Evolutionary conservation across 1,284 basidiomycete genomes (phyloP), one percentile per base, ranked within the genome.

Genomic region (Cutaneotrichosporon cavernicola): DNA sequence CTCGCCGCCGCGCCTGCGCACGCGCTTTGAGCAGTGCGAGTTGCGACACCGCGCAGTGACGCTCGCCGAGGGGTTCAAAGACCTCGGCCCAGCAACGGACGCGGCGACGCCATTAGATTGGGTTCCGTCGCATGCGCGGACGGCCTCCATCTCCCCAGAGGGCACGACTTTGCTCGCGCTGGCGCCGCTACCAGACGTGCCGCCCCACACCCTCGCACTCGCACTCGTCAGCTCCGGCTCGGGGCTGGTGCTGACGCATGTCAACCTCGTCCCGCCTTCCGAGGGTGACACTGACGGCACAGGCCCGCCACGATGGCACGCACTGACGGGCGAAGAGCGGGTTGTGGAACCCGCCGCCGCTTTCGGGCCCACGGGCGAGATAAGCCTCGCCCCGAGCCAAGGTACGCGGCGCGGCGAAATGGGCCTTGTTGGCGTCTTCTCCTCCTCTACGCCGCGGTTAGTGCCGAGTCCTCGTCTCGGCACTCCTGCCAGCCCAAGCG

Each of bases 331-430:
- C 52, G 66, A 68, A 40, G 56, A 65, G 55, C 30, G 50, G 10
- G 18, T 40, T 2, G 52, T 68, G 4, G 60, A 61, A 53, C 52
- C 63, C 13, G 50, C 58, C 9, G 22, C 64, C 9, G 66, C 56
- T 3, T 36, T 16, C 14, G 32, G n/a, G 26, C 32, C 58, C 18
- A 49, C 53, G 2, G 58, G 59, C 34, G 63, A 56, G 38, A 56
- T 64, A 0, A 40, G 51, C 5, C 62, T 69, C 31, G 47, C 64
- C 0, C 63, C 68, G 7, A 69, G 67, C 50, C 74, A 73, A 55
- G 69, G 72, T 31, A 70, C 68, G 14, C 56, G 57, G 47, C 62
- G 74, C 16, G 76, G 76, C 13, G 69, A 72, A 32, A 56, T 71
- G 56, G 76, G 76, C 21, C 58, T 77, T 2, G 70, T 70, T 8